Evolutionary conservation across 2,329 filamentous ascomycete species (phyloP), one percentile per base, ranked within the genome.

Genomic region (Scytalidium sp.): DNA sequence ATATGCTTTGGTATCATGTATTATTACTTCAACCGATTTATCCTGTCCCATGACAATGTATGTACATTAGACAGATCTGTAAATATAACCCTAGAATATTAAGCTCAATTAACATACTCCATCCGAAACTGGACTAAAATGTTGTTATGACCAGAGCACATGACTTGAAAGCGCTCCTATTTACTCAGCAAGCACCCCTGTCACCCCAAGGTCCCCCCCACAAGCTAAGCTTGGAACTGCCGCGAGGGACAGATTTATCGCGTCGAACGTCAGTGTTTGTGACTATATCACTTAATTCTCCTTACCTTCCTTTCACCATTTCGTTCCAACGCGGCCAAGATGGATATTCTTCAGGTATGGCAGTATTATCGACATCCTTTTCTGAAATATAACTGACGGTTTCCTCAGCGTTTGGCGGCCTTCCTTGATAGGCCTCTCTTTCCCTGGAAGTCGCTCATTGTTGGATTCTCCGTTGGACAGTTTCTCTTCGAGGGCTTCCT

Each of bases 361-460:
- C 17, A 15, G 5, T 5, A 29, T 21, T 27, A 7, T 46, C n/a
- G 29, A 3, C 20, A 44, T 6, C 2, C 17, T 8, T 22, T n/a
- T 22, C 21, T n/a, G 19, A 22, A 21, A 29, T 41, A 47, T 46
- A 52, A 46, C 59, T 62, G 53, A 63, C 42, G 46, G 11, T 8
- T 36, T 43, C 48, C 43, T 25, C 65, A 86, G 82, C 80, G 81
- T 75, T 84, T 97, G 60, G 90, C 90, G 66, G 83, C 83, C 70
- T 85, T 88, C 70, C 86, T 97, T 63, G 94, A 99, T 76, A 84
- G 89, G 65, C 92, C 93, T 51, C 78, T 89, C 65, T 96, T 97
- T 75, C 93, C 94, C 49, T 99, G 94, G 94, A 99, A 97, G 83
- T 88, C 84, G 68, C 84, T 99, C 62, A 92, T 99, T 63, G 81